Evolutionary conservation across 306 rosid genomes (phyloP), one percentile per base, ranked within the genome.

Genomic region (Sechiopsis laciniata): DNA sequence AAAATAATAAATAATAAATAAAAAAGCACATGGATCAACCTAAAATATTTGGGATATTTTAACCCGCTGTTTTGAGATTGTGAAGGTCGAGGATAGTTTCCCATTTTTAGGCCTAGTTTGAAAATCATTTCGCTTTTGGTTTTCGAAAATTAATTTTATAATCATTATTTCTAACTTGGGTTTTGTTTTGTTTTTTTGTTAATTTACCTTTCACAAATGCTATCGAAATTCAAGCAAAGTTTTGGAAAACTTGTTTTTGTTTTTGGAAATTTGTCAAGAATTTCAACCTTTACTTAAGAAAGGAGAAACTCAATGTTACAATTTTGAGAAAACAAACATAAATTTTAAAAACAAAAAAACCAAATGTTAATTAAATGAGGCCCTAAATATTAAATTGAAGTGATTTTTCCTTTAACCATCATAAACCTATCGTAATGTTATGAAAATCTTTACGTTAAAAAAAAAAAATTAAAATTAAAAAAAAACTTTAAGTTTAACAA

Each of bases 11-110:
- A 37, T 0, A 37, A 74, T 40, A 40, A 40, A 37, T n/a, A 58
- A 46, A 37, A 40, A 40, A 37, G 21, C 17, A 14, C 40, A 67
- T 21, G 19, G 22, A 69, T 69, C 57, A 69, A 58, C 57, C 75
- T 29, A 55, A 71, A 35, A 71, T 70, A 7, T 2, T 22, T 21
- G 21, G 66, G 15, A 60, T 60, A 7, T 2, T 1, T 32, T 1
- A 20, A 20, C 9, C 32, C 62, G 21, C 5, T 4, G 11, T 57
- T 57, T 57, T 20, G 35, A 57, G 62, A 15, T 11, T 57, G 35
- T 57, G 9, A 32, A 32, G 37, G 37, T 32, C 37, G 13, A 57
- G 32, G 10, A 57, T 59, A 59, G 65, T 60, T 14, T 6, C 64
- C 42, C 5, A n/a, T 16, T 35, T 63, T 35, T 63, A 1, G 53